Evolutionary conservation across 352 stramenopile genomes (phyloP), one percentile per base, ranked within the genome.

Genomic region (Pythium grandisporangium): DNA sequence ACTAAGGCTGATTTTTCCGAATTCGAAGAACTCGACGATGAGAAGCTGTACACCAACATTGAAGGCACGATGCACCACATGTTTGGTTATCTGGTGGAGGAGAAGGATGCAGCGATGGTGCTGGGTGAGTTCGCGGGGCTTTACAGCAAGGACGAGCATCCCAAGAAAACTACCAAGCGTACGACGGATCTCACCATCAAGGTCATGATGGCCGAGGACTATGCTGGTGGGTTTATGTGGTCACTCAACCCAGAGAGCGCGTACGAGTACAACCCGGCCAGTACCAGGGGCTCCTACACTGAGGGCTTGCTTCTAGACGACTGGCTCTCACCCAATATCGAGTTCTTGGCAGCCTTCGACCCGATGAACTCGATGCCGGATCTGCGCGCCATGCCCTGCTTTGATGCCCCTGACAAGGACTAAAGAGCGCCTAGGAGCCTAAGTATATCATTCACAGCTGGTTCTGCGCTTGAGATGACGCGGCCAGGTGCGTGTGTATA

Each of bases 201-300:
- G 36, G 66, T 84, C 16, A 58, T 90, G 48, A 45, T 87, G 36
- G 48, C 68, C 24, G 61, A 82, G 27, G 55, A 68, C 27, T 90
- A 85, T 36, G 66, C 69, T 0, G 76, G 76, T 12, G 76, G 73
- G 2, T 90, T 87, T 56, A 85, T 90, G 70, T 90, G 76, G 76
- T 85, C 70, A 13, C 63, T 90, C 23, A 90, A 90, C 42, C 77
- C 77, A 6, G 77, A 90, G 50, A 84, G 66, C 21, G 62, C 61
- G 11, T 90, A 90, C 56, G 51, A 80, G 42, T 88, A 84, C 58
- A 88, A 87, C 50, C 72, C 73, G 17, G 70, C 66, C 16, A 66
- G 70, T 44, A 58, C 49, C 6, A 50, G 72, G 34, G 73, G 74
- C 4, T 42, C 64, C 20, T 88, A 80, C 50, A 82, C 65, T 0